Evolutionary conservation across 2,329 filamentous ascomycete genomes (phyloP), one percentile per base, ranked within the genome.

Genomic region (Xylariales sp.): DNA sequence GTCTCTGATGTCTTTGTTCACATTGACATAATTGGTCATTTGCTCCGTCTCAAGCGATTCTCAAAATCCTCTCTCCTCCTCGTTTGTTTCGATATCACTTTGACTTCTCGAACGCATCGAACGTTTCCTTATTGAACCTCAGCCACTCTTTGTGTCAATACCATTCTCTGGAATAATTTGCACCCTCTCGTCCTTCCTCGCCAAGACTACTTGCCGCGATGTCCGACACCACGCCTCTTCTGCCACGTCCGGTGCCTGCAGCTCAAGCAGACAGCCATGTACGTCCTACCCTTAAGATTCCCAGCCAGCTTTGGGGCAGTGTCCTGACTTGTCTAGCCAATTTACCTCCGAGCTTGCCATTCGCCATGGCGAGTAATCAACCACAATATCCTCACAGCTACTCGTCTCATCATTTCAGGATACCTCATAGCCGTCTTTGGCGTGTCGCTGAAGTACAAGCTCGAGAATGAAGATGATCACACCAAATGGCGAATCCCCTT

Each of bases 311-410:
- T 16, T n/a, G 12, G 10, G 15, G n/a, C 18, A 25, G 16, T 33
- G 16, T 10, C 20, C 11, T 32, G 22, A 32, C 29, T 4, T 12
- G 4, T 6, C 29, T 33, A 76, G 72, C 69, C 72, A 20, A 68
- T 73, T 11, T 75, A 72, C 43, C 62, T 74, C 11, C 69, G 71
- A 51, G 70, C 65, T 34, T 70, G 68, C 29, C 73, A 76, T 46
- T 76, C 74, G 2, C 68, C 72, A 15, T 76, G 73, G 70, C 51
- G 59, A 5, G 62, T 52, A 39, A 65, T 76, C 35, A 65, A 63
- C 19, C 72, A 76, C 46, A 66, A 66, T 33, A 42, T 61, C 21
- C 62, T 77, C 34, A 63, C 72, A 36, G 56, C 61, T 41, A 49
- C 74, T 15, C 69, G 74, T 31, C 62, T 64, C 9, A 31, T 62